Evolutionary conservation across 768 basidiomycete species (phyloP), one percentile per base, ranked within the genome.

Genomic region (Kwoniella sp.): DNA sequence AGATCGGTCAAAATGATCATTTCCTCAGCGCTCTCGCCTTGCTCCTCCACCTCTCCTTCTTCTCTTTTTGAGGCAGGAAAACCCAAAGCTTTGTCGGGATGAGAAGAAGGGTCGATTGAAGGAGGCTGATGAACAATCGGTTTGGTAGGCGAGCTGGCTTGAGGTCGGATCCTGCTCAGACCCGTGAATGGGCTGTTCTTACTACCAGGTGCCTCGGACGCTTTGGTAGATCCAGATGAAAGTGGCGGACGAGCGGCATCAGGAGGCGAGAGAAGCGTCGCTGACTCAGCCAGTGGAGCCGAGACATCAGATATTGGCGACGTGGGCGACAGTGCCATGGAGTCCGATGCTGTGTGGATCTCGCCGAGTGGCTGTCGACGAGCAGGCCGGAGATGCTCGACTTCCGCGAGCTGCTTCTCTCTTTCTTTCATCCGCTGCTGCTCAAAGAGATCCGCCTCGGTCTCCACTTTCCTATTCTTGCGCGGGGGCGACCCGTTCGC

Each of bases 301-400:
- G 5, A 7, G 41, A 11, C 20, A 17, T 45, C 41, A 20, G 17
- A 11, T 17, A 17, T 3, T 45, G 41, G 8, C 41, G 41, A 45
- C 17, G 5, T 7, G 9, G 41, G 8, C 17, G 41, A 3, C 11
- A 45, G 41, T 9, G 41, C 41, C 15, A 17, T 11, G 9, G 41
- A 45, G 41, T 45, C 41, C 8, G 41, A 20, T 17, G 41, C 17
- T 17, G 25, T 25, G 23, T 23, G 23, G 23, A 51, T 28, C 50
- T 51, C 50, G 50, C 50, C 50, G 17, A 51, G 50, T 23, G 17
- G 4, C 8, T 4, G 26, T 26, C 50, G 20, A n/a, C 28, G n/a
- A 7, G 12, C 7, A 26, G 58, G 58, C 31, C 58, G 22, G 8
- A 59, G 58, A 31, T 59, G 59, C 15, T 23, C 22, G 9, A 60